phyloP scores from a whole-genome alignment of 352 stramenopile genomes.

The Phytophthora syringae region DNA sequence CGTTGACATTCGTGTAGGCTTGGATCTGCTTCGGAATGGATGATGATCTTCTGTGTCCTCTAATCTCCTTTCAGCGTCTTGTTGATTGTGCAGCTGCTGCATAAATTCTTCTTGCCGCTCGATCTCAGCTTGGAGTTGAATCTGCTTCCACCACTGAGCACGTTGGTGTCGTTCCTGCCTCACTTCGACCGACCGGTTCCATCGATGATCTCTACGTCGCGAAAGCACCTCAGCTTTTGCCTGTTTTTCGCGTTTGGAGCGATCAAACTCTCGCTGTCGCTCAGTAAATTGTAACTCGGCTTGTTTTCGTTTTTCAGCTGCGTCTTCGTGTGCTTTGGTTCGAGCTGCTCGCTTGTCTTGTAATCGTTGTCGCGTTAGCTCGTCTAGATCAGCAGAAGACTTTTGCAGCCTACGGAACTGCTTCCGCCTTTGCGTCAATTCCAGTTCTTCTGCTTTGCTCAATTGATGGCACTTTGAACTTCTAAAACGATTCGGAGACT shows the following conservation, averaged over 20 bases:
- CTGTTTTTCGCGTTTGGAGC: slow-evolving; percentile 20
- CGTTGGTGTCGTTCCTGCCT: slow-evolving; percentile 32
- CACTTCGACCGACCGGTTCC: slow-evolving; percentile 9
- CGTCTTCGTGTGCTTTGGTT: slow-evolving; percentile 35
- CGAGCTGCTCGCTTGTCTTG: slow-evolving; percentile 40
- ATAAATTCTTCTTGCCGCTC: slow-evolving; percentile 27
- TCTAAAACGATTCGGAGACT: slow-evolving; percentile 1
- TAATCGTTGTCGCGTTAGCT: slow-evolving; percentile 36
- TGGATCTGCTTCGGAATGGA: background rate
- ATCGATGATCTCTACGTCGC: slow-evolving; percentile 19
- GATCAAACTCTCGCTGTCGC: slow-evolving; percentile 13
- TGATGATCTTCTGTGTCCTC: slow-evolving; percentile 10
- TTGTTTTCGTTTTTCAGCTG: slow-evolving; percentile 43
- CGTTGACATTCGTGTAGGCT: slow-evolving; percentile 4
- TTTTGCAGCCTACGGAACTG: slow-evolving; percentile 52
- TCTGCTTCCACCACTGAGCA: slow-evolving; percentile 25
- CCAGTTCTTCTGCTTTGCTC: slow-evolving; percentile 18
- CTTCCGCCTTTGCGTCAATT: slow-evolving; percentile 30
- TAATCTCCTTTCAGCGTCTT: background rate
- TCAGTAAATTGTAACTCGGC: slow-evolving; percentile 21
- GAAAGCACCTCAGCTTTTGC: slow-evolving; percentile 28
- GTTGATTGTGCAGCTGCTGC: slow-evolving; percentile 23
- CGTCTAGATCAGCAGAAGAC: slow-evolving; percentile 41
- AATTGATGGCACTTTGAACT: slow-evolving; percentile 15
- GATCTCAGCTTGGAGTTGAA: slow-evolving; percentile 21